Evolutionary conservation across 495 filamentous ascomycete genomes (phyloP).

Genomic region (Eremomyces bilateralis): DNA sequence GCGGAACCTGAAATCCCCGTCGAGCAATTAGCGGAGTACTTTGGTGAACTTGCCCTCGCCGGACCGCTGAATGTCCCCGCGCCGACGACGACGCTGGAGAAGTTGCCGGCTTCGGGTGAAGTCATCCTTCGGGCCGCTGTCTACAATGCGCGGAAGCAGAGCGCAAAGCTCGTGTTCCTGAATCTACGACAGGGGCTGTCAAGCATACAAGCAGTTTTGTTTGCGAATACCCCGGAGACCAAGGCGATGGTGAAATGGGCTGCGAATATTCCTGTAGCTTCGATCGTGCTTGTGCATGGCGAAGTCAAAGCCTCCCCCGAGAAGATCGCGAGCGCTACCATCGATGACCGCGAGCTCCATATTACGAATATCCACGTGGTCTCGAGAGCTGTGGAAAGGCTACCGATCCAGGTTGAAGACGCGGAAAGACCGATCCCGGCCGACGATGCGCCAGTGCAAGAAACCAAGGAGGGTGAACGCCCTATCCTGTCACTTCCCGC

Average conservation of each 20-base stretch:
- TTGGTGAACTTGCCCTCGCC: too few relatives aligned
- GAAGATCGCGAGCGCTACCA: conserved; percentile 53
- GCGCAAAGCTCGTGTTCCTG: conserved; percentile 24
- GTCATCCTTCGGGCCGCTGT: conserved; percentile 19
- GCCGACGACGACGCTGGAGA: conserved; percentile 11
- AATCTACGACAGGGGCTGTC: conserved; percentile 17
- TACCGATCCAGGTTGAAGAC: conserved; percentile 36
- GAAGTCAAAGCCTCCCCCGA: conserved; percentile 52
- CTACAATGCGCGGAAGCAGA: conserved; percentile 21
- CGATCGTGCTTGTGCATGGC: conserved; percentile 58
- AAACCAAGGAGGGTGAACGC: conserved; percentile 11
- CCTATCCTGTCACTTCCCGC: conserved; percentile 22
- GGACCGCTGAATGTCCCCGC: too few relatives aligned
- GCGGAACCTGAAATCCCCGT: conserved; percentile 14
- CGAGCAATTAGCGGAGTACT: conserved; percentile 8
- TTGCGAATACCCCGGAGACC: conserved; percentile 26
- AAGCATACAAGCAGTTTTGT: conserved; percentile 24
- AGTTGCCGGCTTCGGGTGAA: conserved; percentile 8
- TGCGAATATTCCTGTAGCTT: conserved; percentile 56
- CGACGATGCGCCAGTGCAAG: conserved; percentile 15
- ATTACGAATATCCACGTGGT: conserved; percentile 63
- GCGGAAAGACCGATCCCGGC: conserved; percentile 19
- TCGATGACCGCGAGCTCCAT: conserved; percentile 57
- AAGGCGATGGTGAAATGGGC: conserved; percentile 83
- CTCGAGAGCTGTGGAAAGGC: conserved; percentile 35